Evolutionary conservation across 805 yeast genomes (phyloP).

Genomic region (Candida pseudofarinosa): DNA sequence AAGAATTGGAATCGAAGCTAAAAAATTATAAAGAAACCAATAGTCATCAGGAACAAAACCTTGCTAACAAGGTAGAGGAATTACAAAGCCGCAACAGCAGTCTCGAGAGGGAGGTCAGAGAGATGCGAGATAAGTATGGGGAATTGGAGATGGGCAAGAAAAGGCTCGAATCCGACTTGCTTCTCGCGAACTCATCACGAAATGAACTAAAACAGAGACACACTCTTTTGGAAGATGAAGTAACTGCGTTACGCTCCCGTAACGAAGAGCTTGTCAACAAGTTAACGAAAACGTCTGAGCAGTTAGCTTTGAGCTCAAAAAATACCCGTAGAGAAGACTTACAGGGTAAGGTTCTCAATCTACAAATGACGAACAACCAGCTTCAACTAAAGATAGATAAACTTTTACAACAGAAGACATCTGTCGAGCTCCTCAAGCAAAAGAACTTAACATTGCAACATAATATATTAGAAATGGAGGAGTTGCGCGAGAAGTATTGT

Average conservation of each 20-base stretch:
- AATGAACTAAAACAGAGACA: constrained; percentile 38
- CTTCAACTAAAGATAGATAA: constrained; percentile 51
- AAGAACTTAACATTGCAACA: constrained; percentile 44
- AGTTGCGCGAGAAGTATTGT: constrained; percentile 41
- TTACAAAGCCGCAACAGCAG: not conserved
- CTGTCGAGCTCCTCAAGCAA: constrained; percentile 51
- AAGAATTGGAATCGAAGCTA: constrained; percentile 26
- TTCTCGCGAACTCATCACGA: constrained; percentile 28
- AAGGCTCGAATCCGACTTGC: constrained; percentile 32
- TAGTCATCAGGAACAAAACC: constrained; percentile 13
- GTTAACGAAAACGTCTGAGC: constrained; percentile 13
- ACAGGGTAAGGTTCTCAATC: constrained; percentile 26
- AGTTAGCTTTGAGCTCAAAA: constrained; percentile 4
- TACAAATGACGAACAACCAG: constrained; percentile 49
- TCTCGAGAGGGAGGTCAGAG: constrained; percentile 11
- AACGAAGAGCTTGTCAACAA: constrained; percentile 28
- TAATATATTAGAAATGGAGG: constrained; percentile 36
- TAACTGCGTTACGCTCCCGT: constrained; percentile 12
- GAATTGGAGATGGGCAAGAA: constrained; percentile 24
- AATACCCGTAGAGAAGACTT: constrained; percentile 13
- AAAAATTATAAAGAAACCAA: constrained; percentile 27
- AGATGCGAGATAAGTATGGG: constrained; percentile 15
- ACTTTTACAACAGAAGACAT: constrained; percentile 44
- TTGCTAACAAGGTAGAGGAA: constrained; percentile 14
- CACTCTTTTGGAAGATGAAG: constrained; percentile 21